phyloP scores from a whole-genome alignment of 148 eudicot species.

The Amaranthus cruentus region DNA sequence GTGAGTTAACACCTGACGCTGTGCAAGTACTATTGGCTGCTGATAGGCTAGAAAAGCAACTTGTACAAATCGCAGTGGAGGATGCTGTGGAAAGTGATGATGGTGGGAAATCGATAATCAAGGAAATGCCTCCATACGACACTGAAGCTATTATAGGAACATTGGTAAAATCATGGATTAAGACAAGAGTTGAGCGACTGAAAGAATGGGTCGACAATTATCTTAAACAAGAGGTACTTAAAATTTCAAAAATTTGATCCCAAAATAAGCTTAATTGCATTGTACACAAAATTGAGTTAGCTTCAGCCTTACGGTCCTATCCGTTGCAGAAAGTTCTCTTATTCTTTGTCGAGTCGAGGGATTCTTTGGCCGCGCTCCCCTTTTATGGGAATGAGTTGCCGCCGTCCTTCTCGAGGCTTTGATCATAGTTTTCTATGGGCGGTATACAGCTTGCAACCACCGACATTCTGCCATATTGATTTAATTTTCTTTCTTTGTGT shows the following conservation, averaged over 20 bases:
- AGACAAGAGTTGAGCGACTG: conserved; percentile 71
- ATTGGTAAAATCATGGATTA: conserved; percentile 81
- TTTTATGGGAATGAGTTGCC: not conserved
- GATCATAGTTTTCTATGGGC: no score
- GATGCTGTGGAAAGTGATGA: conserved; percentile 95
- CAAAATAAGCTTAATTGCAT: no score
- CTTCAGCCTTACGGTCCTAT: no score
- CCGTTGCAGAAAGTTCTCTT: no score
- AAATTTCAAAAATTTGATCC: no score
- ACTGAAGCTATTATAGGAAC: conserved; percentile 63
- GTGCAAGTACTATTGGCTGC: conserved; percentile 82
- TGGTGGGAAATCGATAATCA: conserved; percentile 84
- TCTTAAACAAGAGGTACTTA: conserved; percentile 79
- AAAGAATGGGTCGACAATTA: conserved; percentile 71
- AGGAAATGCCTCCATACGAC: conserved; percentile 89
- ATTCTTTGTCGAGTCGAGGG: no score
- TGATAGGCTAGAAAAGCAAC: conserved; percentile 84
- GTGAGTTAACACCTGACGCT: conserved; percentile 83
- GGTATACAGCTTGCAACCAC: no score
- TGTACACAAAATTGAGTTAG: no score
- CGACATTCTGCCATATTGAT: not conserved
- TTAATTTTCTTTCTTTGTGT: conserved; percentile 1
- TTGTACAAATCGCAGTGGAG: conserved; percentile 85
- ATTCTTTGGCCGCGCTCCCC: no score
- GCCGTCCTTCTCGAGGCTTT: no score